Evolutionary conservation across 306 rosid genomes (phyloP), one percentile per base, ranked within the genome.

Genomic region (Glycyrrhiza uralensis): DNA sequence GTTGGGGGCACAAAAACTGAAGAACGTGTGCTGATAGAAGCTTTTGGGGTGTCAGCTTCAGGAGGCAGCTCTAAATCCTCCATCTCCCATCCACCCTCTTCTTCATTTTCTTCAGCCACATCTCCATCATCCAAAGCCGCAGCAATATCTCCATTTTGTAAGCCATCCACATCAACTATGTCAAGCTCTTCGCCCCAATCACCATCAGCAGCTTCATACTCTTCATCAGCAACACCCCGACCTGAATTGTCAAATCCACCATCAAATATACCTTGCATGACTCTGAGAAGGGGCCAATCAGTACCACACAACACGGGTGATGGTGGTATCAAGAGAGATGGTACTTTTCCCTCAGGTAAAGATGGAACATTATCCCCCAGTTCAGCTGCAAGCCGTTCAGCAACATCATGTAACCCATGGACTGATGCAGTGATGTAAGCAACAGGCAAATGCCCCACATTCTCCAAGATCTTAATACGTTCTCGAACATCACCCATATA

Each of bases 251-350:
- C 86, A 71, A 91, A 71, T 56, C 87, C 96, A 30, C 96, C 93
- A 64, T 91, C 96, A 81, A 91, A 91, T 41, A 91, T 77, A 55
- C 96, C 93, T 46, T 73, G 85, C 87, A 75, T 79, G 47, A 91
- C 96, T 69, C 90, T 89, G 7, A 91, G 90, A 82, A 89, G 96
- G 7, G 97, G 96, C 97, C 97, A 91, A 85, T 91, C 91, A 24
- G 91, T 84, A 33, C 96, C 88, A 17, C 87, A 79, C 75, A 84
- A 83, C 28, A 89, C 77, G 3, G 97, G 97, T 12, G 86, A 67
- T 24, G 93, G 91, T 3, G 97, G 93, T 66, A 70, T 79, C 84
- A 91, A 35, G 59, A 89, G 93, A 78, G 90, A 74, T 14, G 95
- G 88, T 23, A 70, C 78, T 76, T 84, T 87, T 29, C 91, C 93